These are phyloP conservation scores for Phytophthora sojae DNA, from an alignment of 352 stramenopile genomes.

Conservation along the genomic window DNA sequence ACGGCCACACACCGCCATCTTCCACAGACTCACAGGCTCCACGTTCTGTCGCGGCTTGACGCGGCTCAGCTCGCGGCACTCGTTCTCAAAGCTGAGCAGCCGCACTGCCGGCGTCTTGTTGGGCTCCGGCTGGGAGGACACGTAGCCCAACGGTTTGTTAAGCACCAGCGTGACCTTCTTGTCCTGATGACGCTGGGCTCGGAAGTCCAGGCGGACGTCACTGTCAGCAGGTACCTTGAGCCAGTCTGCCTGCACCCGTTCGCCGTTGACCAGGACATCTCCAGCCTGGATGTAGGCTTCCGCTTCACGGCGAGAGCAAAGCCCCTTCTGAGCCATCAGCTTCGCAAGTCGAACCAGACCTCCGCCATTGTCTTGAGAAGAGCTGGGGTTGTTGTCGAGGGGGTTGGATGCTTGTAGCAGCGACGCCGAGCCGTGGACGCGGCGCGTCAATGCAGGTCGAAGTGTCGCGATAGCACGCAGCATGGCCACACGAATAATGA, in stretches of 20 bases:
- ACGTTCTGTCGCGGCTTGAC: slow-evolving; percentile 43
- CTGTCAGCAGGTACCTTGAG: slow-evolving; percentile 70
- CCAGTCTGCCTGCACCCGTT: slow-evolving; percentile 71
- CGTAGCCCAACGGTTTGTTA: slow-evolving; percentile 86
- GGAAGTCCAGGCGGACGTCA: slow-evolving; percentile 66
- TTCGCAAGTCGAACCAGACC: slow-evolving; percentile 74
- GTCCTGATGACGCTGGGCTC: slow-evolving; percentile 73
- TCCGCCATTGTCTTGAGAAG: slow-evolving; percentile 19
- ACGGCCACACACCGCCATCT: slow-evolving; percentile 85
- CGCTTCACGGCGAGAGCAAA: slow-evolving; percentile 85
- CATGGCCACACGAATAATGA: slow-evolving; percentile 29
- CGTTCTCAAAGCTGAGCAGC: slow-evolving; percentile 80
- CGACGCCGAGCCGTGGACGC: slow-evolving; percentile 23
- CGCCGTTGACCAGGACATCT: slow-evolving; percentile 77
- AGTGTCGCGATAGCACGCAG: slow-evolving; percentile 30
- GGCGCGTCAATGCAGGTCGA: slow-evolving; percentile 28
- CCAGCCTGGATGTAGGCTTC: slow-evolving; percentile 84
- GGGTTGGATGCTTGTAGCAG: slow-evolving; percentile 16
- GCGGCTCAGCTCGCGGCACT: slow-evolving; percentile 71
- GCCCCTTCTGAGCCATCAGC: slow-evolving; percentile 78
- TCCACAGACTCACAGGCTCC: slow-evolving; percentile 72
- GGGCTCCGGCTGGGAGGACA: slow-evolving; percentile 81
- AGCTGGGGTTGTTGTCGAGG: neutral
- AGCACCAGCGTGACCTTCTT: slow-evolving; percentile 85
- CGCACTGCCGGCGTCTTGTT: slow-evolving; percentile 75